A percentile compares a stretch with the other conserved stretches of the same genome.
These are phyloP conservation scores for Diplotaxis tenuifolia DNA, from an alignment of 345 rosid species.

Conservation along the genomic window DNA sequence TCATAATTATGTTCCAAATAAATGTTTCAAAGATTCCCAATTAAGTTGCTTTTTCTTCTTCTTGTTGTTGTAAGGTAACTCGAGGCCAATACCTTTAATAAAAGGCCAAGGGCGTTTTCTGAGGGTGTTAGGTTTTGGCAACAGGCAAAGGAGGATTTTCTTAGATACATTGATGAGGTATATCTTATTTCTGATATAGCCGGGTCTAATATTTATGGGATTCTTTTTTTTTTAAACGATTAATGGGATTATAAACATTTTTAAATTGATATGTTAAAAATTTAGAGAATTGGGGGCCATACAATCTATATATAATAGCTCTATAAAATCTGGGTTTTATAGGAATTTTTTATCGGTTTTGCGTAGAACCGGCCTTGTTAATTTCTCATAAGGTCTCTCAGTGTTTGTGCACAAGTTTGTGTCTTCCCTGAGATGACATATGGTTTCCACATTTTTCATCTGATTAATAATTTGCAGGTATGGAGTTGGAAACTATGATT, in stretches of 20 bases:
- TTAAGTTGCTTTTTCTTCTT: background rate
- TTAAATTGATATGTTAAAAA: background rate
- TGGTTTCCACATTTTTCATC: background rate
- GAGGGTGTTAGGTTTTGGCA: constrained; percentile 69
- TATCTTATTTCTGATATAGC: background rate
- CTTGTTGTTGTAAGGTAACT: constrained; percentile 42
- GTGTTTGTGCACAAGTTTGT: background rate
- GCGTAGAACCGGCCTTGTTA: background rate
- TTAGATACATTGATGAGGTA: constrained; percentile 69
- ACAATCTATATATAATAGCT: background rate
- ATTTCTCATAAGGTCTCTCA: background rate
- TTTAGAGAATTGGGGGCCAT: background rate
- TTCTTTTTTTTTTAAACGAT: too few relatives aligned
- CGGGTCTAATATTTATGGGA: background rate
- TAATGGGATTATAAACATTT: background rate
- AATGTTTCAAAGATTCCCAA: background rate
- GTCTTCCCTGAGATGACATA: background rate
- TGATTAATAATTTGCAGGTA: constrained; percentile 48
- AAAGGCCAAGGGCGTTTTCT: constrained; percentile 75
- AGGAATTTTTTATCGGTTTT: background rate
- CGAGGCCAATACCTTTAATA: constrained; percentile 66
- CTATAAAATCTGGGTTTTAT: background rate
- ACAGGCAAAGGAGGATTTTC: constrained; percentile 65
- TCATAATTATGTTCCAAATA: background rate
- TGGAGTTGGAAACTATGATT: constrained; percentile 73